phyloP scores from a whole-genome alignment of 805 yeast genomes.

The Brettanomyces nanus region DNA sequence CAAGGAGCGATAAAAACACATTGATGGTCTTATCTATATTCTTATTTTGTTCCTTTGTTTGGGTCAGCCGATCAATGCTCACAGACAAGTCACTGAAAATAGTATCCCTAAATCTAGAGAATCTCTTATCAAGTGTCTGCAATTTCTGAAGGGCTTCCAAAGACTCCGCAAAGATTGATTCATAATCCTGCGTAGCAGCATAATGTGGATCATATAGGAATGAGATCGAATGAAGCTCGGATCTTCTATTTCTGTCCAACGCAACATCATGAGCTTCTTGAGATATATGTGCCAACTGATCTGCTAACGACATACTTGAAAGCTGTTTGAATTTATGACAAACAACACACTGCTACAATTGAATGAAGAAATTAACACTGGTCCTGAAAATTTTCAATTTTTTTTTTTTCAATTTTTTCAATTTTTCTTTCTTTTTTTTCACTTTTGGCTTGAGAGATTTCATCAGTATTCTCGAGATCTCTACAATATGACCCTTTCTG shows the following conservation, averaged over 20 bases:
- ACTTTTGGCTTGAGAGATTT: too few species aligned
- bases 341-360: background rate
- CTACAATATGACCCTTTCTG: too few species aligned
- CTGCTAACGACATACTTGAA: constrained; percentile 48
- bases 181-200: constrained; percentile 94
- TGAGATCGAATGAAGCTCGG: constrained; percentile 82
- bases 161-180: constrained; percentile 63
- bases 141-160: constrained; percentile 71
- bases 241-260: constrained; percentile 77
- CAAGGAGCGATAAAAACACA: constrained; percentile 62
- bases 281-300: constrained; percentile 70
- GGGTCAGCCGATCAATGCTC: constrained; percentile 73
- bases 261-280: constrained; percentile 62
- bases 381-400: background rate
- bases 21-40: constrained; percentile 68
- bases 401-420: background rate
- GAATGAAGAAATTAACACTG: too few species aligned
- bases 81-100: constrained; percentile 80
- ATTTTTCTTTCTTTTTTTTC: background rate
- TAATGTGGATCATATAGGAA: constrained; percentile 75
- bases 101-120: constrained; percentile 58
- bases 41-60: constrained; percentile 66
- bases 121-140: constrained; percentile 64
- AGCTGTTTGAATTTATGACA: too few species aligned
- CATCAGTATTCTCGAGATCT: too few species aligned